Conservation (phyloP, 2,329 filamentous ascomycete species). For the Dactylonectria estremocensis region DNA sequence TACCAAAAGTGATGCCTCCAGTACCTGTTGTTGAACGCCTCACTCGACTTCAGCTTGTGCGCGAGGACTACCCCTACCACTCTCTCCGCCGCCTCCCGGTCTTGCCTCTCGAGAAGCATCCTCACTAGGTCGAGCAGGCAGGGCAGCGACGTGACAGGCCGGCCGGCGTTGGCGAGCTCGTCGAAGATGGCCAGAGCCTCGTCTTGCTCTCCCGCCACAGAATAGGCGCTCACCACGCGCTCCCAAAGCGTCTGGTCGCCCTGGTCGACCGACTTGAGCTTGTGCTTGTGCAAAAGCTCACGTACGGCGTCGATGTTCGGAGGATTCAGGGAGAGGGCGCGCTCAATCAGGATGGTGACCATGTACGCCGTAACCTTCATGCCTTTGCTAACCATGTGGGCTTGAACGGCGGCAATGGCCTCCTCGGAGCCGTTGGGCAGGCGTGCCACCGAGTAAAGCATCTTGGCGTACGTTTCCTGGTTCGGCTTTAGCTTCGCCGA, state of each 20-base stretch:
- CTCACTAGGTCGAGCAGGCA: conserved; percentile 62
- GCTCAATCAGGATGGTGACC: conserved; percentile 80
- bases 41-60: conserved; percentile 46
- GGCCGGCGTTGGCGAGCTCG: conserved; percentile 57
- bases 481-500: conserved; percentile 71
- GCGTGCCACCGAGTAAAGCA: conserved; percentile 69
- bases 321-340: conserved; percentile 73
- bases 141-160: conserved; percentile 59
- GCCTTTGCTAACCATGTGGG: conserved; percentile 71
- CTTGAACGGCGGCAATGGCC: conserved; percentile 73
- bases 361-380: conserved; percentile 74
- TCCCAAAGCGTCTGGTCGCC: conserved; percentile 79
- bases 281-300: conserved; percentile 70
- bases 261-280: conserved; percentile 54
- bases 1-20: conserved; percentile 68
- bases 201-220: conserved; percentile 64
- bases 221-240: conserved; percentile 78
- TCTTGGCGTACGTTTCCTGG: conserved; percentile 76
- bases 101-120: conserved; percentile 46
- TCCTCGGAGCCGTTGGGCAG: conserved; percentile 57
- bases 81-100: conserved; percentile 49
- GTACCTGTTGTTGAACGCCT: conserved; percentile 50
- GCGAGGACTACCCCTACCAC: conserved; percentile 53
- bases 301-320: conserved; percentile 74
- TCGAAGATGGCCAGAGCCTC: conserved; percentile 66